Evolutionary conservation across 768 basidiomycete genomes (phyloP).

Genomic region (Leucocoprinus leucothites): DNA sequence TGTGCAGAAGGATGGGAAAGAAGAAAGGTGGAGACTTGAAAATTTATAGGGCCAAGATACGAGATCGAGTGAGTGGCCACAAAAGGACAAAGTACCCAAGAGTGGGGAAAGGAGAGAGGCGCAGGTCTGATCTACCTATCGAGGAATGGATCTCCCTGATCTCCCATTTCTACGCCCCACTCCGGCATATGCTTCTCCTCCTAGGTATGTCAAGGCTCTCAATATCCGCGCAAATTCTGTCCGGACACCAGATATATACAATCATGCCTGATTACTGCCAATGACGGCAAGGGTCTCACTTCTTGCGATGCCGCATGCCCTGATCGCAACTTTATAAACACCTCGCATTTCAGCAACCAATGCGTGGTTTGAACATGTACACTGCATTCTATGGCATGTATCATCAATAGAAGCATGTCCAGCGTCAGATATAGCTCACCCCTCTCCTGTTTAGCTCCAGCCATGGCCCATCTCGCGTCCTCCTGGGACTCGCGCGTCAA

Average conservation of each 20-base stretch:
- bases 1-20: conserved; percentile 32
- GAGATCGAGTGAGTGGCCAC: conserved; percentile 20
- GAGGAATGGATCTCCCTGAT: conserved; percentile 7
- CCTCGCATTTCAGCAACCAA: too few species aligned
- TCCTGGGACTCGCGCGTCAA: neutral
- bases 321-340: neutral
- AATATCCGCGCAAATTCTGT: neutral
- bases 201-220: neutral
- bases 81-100: conserved; percentile 19
- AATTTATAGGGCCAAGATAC: conserved; percentile 25
- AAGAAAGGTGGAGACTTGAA: conserved; percentile 17
- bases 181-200: neutral
- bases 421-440: neutral
- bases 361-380: too few species aligned
- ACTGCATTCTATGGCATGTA: too few species aligned
- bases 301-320: conserved; percentile 8
- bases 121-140: neutral
- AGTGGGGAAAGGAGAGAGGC: neutral
- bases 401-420: too few species aligned
- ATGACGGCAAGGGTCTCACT: conserved; percentile 7
- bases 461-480: neutral
- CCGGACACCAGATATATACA: neutral
- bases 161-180: neutral
- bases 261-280: conserved; percentile 6
- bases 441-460: neutral